Conservation (phyloP, 2,329 filamentous ascomycete species). For the Sarocladiaceae sp. region DNA sequence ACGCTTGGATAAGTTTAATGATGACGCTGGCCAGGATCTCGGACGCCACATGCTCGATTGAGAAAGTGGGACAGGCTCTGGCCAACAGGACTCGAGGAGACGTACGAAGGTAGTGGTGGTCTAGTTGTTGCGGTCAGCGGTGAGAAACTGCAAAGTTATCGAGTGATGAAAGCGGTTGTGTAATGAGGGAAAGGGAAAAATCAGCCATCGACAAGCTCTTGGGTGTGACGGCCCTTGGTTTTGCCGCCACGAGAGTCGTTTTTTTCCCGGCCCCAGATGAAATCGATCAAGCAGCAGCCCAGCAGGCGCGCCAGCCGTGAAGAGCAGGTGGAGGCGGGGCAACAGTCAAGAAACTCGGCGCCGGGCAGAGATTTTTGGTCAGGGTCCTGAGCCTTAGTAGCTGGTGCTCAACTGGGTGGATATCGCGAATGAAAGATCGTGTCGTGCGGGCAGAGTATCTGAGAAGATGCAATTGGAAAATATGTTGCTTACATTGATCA, state of each 20-base stretch:
- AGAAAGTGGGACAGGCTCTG: conserved; percentile 8
- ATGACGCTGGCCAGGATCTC: not conserved
- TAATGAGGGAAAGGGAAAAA: conserved; percentile 8
- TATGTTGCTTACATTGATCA: not conserved
- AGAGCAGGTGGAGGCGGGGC: conserved; percentile 8
- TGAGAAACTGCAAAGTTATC: not conserved
- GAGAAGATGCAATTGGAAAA: not conserved
- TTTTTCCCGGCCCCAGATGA: conserved; percentile 8
- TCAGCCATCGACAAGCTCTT: conserved; percentile 6
- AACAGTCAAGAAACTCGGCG: conserved; percentile 7
- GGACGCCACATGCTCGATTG: conserved; percentile 9
- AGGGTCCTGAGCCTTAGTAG: conserved; percentile 1
- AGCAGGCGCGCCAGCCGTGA: conserved; percentile 9
- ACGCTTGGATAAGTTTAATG: not conserved
- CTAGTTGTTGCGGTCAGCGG: conserved; percentile 5
- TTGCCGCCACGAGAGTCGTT: conserved; percentile 6
- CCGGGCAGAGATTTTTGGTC: conserved; percentile 9
- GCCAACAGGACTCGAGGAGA: conserved; percentile 3
- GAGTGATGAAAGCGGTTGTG: not conserved
- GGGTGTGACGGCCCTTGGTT: conserved; percentile 2
- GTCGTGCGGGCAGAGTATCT: not conserved
- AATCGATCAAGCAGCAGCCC: conserved; percentile 1
- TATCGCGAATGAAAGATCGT: not conserved
- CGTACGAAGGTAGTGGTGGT: not conserved
- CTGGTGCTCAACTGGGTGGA: not conserved